These are phyloP conservation scores for Nakaseomyces nivariensis DNA, from an alignment of 1,139 yeast species.

Conservation along the genomic window DNA sequence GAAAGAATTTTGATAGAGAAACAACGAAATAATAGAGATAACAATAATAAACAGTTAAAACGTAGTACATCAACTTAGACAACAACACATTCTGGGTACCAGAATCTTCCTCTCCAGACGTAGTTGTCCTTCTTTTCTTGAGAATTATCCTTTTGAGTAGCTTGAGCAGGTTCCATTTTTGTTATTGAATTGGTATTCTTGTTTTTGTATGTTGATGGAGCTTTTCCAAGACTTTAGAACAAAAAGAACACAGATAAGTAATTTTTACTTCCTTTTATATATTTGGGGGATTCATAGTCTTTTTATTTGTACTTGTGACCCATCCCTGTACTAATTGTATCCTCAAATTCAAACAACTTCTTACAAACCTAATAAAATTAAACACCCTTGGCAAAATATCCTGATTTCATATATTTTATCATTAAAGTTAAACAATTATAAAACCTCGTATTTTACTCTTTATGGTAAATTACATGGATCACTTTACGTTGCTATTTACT, in stretches of 20 bases:
- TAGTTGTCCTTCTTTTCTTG: slow-evolving; percentile 28
- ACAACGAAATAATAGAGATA: too few relatives aligned
- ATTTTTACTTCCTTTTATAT: too few relatives aligned
- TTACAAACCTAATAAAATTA: too few relatives aligned
- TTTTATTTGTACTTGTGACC: too few relatives aligned
- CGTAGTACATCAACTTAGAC: slow-evolving; percentile 7
- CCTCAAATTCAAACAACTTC: too few relatives aligned
- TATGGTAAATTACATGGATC: background rate
- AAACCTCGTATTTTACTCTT: background rate
- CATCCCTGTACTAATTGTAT: too few relatives aligned
- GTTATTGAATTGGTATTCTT: background rate
- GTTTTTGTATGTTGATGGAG: background rate
- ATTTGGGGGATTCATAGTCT: too few relatives aligned
- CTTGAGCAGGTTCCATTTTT: slow-evolving; percentile 25
- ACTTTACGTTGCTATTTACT: background rate
- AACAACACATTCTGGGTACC: slow-evolving; percentile 26
- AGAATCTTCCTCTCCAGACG: slow-evolving; percentile 19
- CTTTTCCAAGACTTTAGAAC: too few relatives aligned
- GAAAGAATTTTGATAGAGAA: background rate
- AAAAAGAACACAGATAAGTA: too few relatives aligned
- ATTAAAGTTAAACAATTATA: background rate
- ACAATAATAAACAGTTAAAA: too few relatives aligned
- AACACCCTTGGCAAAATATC: too few relatives aligned
- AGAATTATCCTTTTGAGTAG: slow-evolving; percentile 22
- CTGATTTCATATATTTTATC: too few relatives aligned